Evolutionary conservation across 2,329 filamentous ascomycete species (phyloP).

Genomic region (Fusarium sp.): DNA sequence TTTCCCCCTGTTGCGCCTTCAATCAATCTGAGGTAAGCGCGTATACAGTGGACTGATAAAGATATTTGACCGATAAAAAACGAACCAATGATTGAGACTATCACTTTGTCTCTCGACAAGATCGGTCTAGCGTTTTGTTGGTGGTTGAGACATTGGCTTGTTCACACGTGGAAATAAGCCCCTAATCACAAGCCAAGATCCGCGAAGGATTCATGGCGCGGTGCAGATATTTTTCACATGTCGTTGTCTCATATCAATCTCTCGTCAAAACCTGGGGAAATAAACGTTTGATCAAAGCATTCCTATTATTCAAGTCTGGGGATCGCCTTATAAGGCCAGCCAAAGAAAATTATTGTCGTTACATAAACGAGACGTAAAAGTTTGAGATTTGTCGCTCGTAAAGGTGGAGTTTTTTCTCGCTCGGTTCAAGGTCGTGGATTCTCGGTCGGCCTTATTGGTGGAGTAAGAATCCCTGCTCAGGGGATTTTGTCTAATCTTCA

Average conservation of each 20-base stretch:
- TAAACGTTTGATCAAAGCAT: background rate
- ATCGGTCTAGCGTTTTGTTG: background rate
- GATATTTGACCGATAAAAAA: background rate
- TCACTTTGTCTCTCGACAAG: background rate
- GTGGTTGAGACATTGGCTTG: background rate
- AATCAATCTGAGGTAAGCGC: slow-evolving; percentile 10
- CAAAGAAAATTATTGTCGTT: slow-evolving; percentile 40
- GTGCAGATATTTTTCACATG: background rate
- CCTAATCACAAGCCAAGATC: slow-evolving; percentile 38
- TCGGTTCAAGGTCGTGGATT: too few relatives aligned
- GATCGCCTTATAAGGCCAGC: slow-evolving; percentile 25
- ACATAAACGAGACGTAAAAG: slow-evolving; percentile 44
- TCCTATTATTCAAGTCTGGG: slow-evolving; percentile 29
- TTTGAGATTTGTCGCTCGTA: slow-evolving; percentile 12
- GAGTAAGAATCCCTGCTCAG: background rate
- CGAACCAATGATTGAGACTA: background rate
- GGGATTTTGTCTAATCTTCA: background rate
- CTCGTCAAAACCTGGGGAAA: slow-evolving; percentile 32
- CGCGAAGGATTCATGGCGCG: background rate
- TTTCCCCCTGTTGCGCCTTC: slow-evolving; percentile 19
- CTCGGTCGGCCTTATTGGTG: background rate
- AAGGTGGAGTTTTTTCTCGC: too few relatives aligned
- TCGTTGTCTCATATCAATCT: background rate
- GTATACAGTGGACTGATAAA: background rate
- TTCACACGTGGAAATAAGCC: slow-evolving; percentile 28